Percentiles rank a stretch among this genome's conserved stretches.
Evolutionary conservation across 73 alveolate genomes (phyloP).

Genomic region (Durusdinium trenchii): DNA sequence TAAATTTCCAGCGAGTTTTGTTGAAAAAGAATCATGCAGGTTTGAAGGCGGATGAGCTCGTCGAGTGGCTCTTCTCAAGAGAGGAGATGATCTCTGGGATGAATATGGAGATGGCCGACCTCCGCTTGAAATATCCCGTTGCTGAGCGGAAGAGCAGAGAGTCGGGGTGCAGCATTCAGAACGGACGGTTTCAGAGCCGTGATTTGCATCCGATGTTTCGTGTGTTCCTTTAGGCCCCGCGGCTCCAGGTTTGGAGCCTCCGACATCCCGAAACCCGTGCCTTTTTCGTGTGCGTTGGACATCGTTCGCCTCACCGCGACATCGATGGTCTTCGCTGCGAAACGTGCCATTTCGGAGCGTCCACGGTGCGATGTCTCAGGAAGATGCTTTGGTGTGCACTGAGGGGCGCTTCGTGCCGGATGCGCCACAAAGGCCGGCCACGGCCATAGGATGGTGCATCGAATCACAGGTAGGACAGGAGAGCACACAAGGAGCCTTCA

Average conservation of each 20-base stretch:
- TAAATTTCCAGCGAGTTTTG: no score
- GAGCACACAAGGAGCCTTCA: neutral
- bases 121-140: slow-evolving; percentile 40
- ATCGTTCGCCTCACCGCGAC: neutral
- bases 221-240: no score
- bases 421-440: no score
- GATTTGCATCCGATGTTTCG: no score
- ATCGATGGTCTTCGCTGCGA: neutral
- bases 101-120: slow-evolving; percentile 83
- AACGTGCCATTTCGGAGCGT: neutral
- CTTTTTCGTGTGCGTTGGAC: no score
- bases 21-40: no score
- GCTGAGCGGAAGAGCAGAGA: neutral
- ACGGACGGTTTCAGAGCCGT: no score
- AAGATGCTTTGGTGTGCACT: slow-evolving; percentile 56
- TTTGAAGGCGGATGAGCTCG: slow-evolving; percentile 40
- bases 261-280: no score
- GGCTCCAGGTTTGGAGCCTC: no score
- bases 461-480: neutral
- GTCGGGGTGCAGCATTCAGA: neutral
- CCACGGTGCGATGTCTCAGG: neutral
- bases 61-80: slow-evolving; percentile 80
- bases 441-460: no score
- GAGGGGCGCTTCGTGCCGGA: no score
- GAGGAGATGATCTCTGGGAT: slow-evolving; percentile 50